Evolutionary conservation across 345 rosid genomes (phyloP), one percentile per base, ranked within the genome.

Genomic region (Leavenworthia alabamica): DNA sequence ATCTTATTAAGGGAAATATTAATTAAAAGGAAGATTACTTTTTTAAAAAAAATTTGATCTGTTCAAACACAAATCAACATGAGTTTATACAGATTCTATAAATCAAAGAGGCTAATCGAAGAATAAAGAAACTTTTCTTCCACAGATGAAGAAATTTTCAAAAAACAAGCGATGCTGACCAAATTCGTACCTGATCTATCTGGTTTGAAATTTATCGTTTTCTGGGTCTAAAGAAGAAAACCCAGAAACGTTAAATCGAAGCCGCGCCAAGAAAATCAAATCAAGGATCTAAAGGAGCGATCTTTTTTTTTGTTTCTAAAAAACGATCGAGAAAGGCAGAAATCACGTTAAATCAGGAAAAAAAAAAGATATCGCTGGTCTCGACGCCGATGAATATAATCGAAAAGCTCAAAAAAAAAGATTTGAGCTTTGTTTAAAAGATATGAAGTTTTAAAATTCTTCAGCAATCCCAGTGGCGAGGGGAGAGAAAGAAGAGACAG

Each of bases 161-260:
- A 28, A 58, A 58, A 58, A 45, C 55, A 27, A 56, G 45, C n/a
- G 43, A 66, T 46, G 59, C 29, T 35, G 64, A 53, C 22, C 24
- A 53, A 49, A 48, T 42, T 65, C 50, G 62, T 74, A 67, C 64
- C 71, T 73, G 74, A 73, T 74, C 62, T 59, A 56, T 62, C 31
- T 57, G 35, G 65, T 32, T 12, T 9, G 40, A 35, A 49, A 26
- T n/a, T 19, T 8, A 1, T 50, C 42, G 64, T 49, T 62, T 69
- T 57, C 14, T 15, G 29, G 27, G 43, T 20, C 57, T 39, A 60
- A 64, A 62, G 42, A 71, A 13, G 65, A 73, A 42, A 73, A 70
- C 76, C 83, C 80, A 70, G 66, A 46, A 68, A 72, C 47, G 70
- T 12, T 56, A 68, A 58, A 60, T 46, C 68, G 26, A 51, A 72